A percentile compares a stretch with the other conserved stretches of the same genome.
Evolutionary conservation across 441 rosid genomes (phyloP).

Genomic region (Erysimum cheiri): DNA sequence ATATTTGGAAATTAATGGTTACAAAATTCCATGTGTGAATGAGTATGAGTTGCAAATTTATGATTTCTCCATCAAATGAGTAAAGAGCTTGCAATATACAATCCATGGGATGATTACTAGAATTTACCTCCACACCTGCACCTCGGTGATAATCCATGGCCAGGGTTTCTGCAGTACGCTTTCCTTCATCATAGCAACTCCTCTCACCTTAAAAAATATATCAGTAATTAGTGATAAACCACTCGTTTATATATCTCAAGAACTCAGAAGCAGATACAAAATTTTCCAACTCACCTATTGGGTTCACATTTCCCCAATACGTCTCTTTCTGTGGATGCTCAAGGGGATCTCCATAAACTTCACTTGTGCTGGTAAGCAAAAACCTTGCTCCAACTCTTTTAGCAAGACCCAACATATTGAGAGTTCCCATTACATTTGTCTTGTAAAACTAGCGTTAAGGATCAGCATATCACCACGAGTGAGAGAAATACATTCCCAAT

Average conservation of each 20-base stretch:
- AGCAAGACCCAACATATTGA: slow-evolving; percentile 96
- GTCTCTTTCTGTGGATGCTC: slow-evolving; percentile 99
- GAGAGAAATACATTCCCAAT: not conserved
- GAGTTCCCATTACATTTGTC: slow-evolving; percentile 99
- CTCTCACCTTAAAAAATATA: slow-evolving; percentile 67
- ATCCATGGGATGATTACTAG: not conserved
- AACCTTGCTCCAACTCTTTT: slow-evolving; percentile 98
- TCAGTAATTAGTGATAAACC: slow-evolving; percentile 26
- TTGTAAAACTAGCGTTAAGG: slow-evolving; percentile 75
- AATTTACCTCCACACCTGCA: slow-evolving; percentile 82
- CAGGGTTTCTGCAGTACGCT: slow-evolving; percentile 89
- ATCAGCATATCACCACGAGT: slow-evolving; percentile 30
- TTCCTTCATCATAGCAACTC: slow-evolving; percentile 98
- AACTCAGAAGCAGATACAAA: slow-evolving; percentile 11
- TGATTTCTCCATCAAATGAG: not conserved
- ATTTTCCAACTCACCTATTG: slow-evolving; percentile 63
- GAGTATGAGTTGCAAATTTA: not conserved
- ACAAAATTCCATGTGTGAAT: not conserved
- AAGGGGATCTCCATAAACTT: slow-evolving; percentile 97
- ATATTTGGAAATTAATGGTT: not conserved
- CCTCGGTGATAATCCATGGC: slow-evolving; percentile 97
- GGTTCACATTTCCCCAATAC: slow-evolving; percentile 96
- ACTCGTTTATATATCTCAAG: slow-evolving; percentile 5
- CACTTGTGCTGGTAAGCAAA: slow-evolving; percentile 94
- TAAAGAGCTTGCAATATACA: slow-evolving; percentile 21